Evolutionary conservation across 768 basidiomycete genomes (phyloP).

Genomic region (Leccinum variicolor): DNA sequence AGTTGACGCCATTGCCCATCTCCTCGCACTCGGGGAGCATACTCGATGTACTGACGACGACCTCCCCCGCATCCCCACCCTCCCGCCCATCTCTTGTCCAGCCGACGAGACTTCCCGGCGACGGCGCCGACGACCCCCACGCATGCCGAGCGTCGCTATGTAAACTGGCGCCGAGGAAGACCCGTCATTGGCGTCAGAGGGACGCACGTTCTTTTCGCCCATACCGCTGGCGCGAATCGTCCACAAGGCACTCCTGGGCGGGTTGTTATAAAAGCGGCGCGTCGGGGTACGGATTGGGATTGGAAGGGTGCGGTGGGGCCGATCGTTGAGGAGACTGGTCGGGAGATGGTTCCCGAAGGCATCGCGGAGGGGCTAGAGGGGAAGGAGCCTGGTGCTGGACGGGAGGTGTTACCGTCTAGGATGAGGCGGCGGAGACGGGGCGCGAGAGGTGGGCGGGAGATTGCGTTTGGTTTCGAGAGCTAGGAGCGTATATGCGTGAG

Average conservation of each 20-base stretch:
- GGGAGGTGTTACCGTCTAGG: conserved; percentile 19
- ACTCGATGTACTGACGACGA: background rate
- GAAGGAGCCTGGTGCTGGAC: background rate
- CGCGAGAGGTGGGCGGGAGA: conserved; percentile 19
- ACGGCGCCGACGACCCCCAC: background rate
- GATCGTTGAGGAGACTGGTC: conserved; percentile 17
- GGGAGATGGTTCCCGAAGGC: conserved; percentile 20
- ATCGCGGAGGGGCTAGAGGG: background rate
- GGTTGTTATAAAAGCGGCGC: conserved; percentile 20
- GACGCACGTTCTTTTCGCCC: conserved; percentile 14
- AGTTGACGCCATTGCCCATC: conserved; percentile 15
- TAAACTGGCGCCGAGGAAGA: conserved; percentile 9
- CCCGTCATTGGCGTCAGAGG: background rate
- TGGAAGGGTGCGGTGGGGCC: conserved; percentile 15
- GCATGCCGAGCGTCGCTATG: conserved; percentile 14
- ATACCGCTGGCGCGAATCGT: conserved; percentile 23
- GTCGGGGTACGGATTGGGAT: conserved; percentile 18
- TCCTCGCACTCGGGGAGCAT: conserved; percentile 19
- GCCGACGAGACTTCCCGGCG: too few species aligned
- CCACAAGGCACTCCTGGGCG: conserved; percentile 16
- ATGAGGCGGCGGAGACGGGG: conserved; percentile 19
- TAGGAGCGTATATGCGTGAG: background rate
- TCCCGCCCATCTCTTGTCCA: background rate
- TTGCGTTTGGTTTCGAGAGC: conserved; percentile 11
- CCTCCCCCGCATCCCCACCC: background rate